A percentile compares a stretch with the other conserved stretches of the same genome.
phyloP scores from a whole-genome alignment of 331 rosid genomes.

The Rhamnella rubrinervis region DNA sequence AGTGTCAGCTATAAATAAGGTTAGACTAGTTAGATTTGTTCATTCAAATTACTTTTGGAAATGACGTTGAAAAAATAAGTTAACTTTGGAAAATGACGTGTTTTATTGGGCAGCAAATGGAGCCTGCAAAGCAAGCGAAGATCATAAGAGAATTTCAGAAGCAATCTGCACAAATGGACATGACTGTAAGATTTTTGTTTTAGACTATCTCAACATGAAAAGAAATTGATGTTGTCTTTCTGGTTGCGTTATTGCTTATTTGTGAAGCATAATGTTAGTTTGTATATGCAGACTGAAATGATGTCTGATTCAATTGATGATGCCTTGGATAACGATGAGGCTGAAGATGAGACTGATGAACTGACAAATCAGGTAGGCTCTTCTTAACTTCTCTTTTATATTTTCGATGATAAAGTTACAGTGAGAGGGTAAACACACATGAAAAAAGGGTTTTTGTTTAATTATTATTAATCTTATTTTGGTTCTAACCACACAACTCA shows the following conservation, averaged over 20 bases:
- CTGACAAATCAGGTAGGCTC: constrained; percentile 81
- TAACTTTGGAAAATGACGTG: constrained; percentile 16
- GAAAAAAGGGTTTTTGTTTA: too few species aligned
- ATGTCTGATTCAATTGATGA: constrained; percentile 96
- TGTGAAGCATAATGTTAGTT: constrained; percentile 25
- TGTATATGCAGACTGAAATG: constrained; percentile 85
- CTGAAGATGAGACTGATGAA: constrained; percentile 97
- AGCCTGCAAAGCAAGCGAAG: constrained; percentile 81
- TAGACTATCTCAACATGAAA: constrained; percentile 5
- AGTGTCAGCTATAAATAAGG: constrained; percentile 91
- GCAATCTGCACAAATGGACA: constrained; percentile 98
- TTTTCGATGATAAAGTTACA: too few species aligned
- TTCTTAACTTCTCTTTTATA: constrained; percentile 1
- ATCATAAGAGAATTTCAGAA: constrained; percentile 79
- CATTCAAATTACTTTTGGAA: too few species aligned
- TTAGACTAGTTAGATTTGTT: constrained; percentile 11
- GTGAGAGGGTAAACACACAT: too few species aligned
- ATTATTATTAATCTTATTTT: too few species aligned
- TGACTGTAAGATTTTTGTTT: constrained; percentile 73
- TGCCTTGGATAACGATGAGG: constrained; percentile 89
- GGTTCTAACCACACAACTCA: too few species aligned
- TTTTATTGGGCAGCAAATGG: constrained; percentile 83
- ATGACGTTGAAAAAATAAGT: too few species aligned
- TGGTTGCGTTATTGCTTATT: constrained; percentile 6
- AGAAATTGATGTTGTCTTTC: neutral